A percentile compares a stretch with the other conserved stretches of the same genome.
These are phyloP conservation scores for Coriaria nepalensis DNA, from an alignment of 306 rosid species.

Conservation along the genomic window DNA sequence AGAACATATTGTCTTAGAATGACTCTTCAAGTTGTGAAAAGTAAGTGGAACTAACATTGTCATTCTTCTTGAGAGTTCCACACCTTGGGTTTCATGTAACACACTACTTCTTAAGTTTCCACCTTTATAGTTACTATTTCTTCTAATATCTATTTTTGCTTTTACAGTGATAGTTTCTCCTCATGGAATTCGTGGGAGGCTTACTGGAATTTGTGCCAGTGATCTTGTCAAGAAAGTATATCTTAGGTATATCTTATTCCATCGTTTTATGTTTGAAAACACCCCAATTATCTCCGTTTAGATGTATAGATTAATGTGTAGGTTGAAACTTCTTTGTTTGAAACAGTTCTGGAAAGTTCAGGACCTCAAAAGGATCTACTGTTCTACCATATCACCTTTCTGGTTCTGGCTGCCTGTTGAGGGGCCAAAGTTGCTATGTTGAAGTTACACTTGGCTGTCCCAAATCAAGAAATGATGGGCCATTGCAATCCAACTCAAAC, in stretches of 20 bases:
- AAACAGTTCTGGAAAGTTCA: constrained; percentile 61
- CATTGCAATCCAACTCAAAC: constrained; percentile 31
- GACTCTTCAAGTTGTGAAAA: too few relatives aligned
- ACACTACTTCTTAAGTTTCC: background rate
- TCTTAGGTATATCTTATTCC: constrained; percentile 39
- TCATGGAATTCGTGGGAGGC: constrained; percentile 92
- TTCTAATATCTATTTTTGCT: constrained; percentile 6
- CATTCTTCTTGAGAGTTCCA: too few relatives aligned
- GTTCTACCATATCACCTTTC: constrained; percentile 70
- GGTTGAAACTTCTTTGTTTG: background rate
- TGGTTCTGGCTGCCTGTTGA: constrained; percentile 65
- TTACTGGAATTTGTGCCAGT: constrained; percentile 84
- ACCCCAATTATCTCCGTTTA: constrained; percentile 4
- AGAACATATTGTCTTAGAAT: too few relatives aligned
- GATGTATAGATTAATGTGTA: background rate
- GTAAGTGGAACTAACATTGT: too few relatives aligned
- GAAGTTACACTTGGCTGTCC: constrained; percentile 88
- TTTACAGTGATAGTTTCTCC: constrained; percentile 86
- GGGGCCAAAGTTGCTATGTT: constrained; percentile 76
- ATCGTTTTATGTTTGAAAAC: constrained; percentile 15
- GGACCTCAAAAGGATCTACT: constrained; percentile 56
- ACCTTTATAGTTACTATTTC: background rate
- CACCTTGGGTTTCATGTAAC: too few relatives aligned
- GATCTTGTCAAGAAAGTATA: constrained; percentile 83
- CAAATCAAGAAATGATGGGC: constrained; percentile 41